Conservation (phyloP, 805 yeast genomes). For the Suhomyces pyralidae region DNA sequence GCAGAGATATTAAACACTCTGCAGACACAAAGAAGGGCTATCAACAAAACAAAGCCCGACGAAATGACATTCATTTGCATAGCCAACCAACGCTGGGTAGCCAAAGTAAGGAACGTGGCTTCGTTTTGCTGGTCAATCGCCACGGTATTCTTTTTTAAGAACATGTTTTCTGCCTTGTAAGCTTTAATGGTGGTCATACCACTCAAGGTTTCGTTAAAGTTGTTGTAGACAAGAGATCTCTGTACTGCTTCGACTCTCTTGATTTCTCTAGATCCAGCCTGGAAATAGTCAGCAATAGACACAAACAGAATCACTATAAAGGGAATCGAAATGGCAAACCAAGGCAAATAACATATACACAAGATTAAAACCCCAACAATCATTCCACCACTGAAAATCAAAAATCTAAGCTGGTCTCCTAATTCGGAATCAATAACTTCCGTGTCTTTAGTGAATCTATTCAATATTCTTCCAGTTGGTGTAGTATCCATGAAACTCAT, state of each 20-base stretch:
- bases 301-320: conserved; percentile 46
- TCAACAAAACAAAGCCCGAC: conserved; percentile 46
- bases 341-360: conserved; percentile 68
- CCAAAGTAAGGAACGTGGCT: conserved; percentile 58
- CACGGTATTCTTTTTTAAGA: conserved; percentile 43
- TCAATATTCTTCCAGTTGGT: conserved; percentile 82
- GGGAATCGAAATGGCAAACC: conserved; percentile 66
- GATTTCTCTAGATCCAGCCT: conserved; percentile 69
- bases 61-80: conserved; percentile 57
- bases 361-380: conserved; percentile 58
- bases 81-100: conserved; percentile 71
- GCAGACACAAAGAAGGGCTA: conserved; percentile 46
- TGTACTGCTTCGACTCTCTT: conserved; percentile 72
- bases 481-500: conserved; percentile 82
- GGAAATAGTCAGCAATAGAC: conserved; percentile 52
- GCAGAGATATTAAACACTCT: conserved; percentile 51
- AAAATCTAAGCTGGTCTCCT: conserved; percentile 62
- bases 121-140: conserved; percentile 62
- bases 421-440: conserved; percentile 80
- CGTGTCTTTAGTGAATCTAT: conserved; percentile 84
- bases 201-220: conserved; percentile 65
- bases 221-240: conserved; percentile 66
- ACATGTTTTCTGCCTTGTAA: conserved; percentile 46
- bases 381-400: conserved; percentile 50
- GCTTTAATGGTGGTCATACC: conserved; percentile 67